Evolutionary conservation across 1,284 basidiomycete genomes (phyloP).

Genomic region (Marasmius sp.): DNA sequence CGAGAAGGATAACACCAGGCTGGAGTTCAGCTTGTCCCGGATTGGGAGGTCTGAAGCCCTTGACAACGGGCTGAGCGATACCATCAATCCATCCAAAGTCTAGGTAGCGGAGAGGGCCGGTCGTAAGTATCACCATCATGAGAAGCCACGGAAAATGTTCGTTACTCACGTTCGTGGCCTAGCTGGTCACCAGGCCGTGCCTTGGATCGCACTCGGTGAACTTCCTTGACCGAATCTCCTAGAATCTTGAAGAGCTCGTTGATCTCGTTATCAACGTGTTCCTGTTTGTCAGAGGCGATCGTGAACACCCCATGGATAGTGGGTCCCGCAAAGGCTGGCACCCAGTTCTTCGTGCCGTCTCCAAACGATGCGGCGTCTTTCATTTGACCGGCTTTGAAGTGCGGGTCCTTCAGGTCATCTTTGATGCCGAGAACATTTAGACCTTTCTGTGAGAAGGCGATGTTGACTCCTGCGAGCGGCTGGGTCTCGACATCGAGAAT

Average conservation of each 20-base stretch:
- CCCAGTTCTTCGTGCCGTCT: conserved; percentile 29
- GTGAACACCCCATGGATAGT: conserved; percentile 37
- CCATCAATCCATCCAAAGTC: conserved; percentile 42
- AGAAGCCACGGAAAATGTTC: not conserved
- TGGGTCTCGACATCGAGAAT: conserved; percentile 19
- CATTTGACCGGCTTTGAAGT: conserved; percentile 32
- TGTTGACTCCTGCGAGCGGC: conserved; percentile 28
- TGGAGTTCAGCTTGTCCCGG: conserved; percentile 33
- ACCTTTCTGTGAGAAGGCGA: conserved; percentile 29
- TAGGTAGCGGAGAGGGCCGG: not conserved
- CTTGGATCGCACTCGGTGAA: conserved; percentile 27
- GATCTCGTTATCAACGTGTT: conserved; percentile 19
- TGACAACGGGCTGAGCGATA: conserved; percentile 38
- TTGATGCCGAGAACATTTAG: conserved; percentile 30
- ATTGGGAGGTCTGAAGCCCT: conserved; percentile 26
- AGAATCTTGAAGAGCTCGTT: conserved; percentile 22
- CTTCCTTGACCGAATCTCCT: conserved; percentile 27
- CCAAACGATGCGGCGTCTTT: conserved; percentile 25
- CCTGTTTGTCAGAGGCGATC: conserved; percentile 31
- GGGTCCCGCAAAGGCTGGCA: conserved; percentile 30
- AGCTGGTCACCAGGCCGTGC: conserved; percentile 32
- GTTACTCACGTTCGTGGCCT: conserved; percentile 34
- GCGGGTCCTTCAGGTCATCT: conserved; percentile 30
- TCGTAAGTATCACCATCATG: not conserved
- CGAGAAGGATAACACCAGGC: conserved; percentile 34